Evolutionary conservation across 352 stramenopile genomes (phyloP), one percentile per base, ranked within the genome.

Genomic region (Peronospora farinosa): DNA sequence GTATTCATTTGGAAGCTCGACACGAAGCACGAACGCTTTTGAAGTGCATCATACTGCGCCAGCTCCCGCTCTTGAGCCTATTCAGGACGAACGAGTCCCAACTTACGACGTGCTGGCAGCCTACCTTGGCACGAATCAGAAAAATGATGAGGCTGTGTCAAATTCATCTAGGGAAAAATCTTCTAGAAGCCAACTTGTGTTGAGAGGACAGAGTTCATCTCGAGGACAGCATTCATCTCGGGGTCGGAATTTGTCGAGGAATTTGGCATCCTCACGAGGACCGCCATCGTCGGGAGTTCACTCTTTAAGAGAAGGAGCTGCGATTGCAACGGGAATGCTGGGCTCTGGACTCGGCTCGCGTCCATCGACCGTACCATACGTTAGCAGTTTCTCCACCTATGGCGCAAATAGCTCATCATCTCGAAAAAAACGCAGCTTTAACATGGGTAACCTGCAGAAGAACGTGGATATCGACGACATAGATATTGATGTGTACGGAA

Each of bases 21-120:
- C 35, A 1, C 57, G 44, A 41, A 51, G 39, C 25, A 28, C 9
- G 8, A 31, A 60, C 23, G 27, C 32, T 25, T 60, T 60, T 15
- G 54, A 55, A 41, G 39, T 52, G 12, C 59, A 51, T 17, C 62
- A 56, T 33, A n/a, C 60, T 30, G 37, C 44, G 16, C 21, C 47
- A 39, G 17, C 36, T 41, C 21, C 30, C 38, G 32, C 46, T 56
- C 35, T 43, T 54, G 50, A 59, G 40, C 61, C 49, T 37, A 36
- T 46, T 21, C 41, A 35, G 11, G 54, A 67, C 7, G 48, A 23
- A 17, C 52, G 51, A 40, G 37, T 65, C 15, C 61, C 66, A 21
- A 65, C 58, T 3, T 75, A 75, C 53, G 66, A 75, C 36, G 63
- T 75, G 2, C 23, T 75, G 11, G 63, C 62, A 45, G 63, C 66